phyloP scores from a whole-genome alignment of 805 yeast species.

The Candida michaelii region DNA sequence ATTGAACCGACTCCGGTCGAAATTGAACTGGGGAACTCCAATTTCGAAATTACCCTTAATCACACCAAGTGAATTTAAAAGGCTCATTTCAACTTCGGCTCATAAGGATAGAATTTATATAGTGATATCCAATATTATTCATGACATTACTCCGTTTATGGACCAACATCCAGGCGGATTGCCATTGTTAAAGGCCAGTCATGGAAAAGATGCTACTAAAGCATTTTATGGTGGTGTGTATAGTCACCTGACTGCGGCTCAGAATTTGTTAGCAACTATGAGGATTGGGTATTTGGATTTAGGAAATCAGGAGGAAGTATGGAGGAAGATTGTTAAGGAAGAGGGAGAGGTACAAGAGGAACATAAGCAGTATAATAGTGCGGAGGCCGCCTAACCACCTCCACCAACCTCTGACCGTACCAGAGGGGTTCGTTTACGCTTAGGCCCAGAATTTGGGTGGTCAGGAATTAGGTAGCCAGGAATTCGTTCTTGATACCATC shows the following conservation, averaged over 20 bases:
- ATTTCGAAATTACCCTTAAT: slow-evolving; percentile 79
- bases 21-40: slow-evolving; percentile 92
- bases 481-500: too few species aligned
- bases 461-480: too few species aligned
- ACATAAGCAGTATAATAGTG: slow-evolving; percentile 24
- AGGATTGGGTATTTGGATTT: slow-evolving; percentile 83
- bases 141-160: slow-evolving; percentile 88
- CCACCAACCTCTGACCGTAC: too few species aligned
- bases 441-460: too few species aligned
- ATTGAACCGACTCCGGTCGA: slow-evolving; percentile 72
- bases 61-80: slow-evolving; percentile 46
- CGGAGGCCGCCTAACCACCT: slow-evolving; percentile 39
- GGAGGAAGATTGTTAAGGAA: slow-evolving; percentile 73
- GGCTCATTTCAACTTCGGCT: slow-evolving; percentile 33
- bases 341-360: slow-evolving; percentile 47
- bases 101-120: slow-evolving; percentile 60
- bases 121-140: slow-evolving; percentile 87
- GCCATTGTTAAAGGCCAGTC: slow-evolving; percentile 72
- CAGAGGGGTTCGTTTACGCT: too few species aligned
- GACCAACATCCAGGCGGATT: slow-evolving; percentile 94
- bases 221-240: slow-evolving; percentile 96
- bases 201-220: slow-evolving; percentile 91
- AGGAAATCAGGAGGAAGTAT: slow-evolving; percentile 77
- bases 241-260: slow-evolving; percentile 90
- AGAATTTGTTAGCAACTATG: slow-evolving; percentile 88